Conservation (phyloP, 179 eudicot genomes). For the Silene noctiflora region DNA sequence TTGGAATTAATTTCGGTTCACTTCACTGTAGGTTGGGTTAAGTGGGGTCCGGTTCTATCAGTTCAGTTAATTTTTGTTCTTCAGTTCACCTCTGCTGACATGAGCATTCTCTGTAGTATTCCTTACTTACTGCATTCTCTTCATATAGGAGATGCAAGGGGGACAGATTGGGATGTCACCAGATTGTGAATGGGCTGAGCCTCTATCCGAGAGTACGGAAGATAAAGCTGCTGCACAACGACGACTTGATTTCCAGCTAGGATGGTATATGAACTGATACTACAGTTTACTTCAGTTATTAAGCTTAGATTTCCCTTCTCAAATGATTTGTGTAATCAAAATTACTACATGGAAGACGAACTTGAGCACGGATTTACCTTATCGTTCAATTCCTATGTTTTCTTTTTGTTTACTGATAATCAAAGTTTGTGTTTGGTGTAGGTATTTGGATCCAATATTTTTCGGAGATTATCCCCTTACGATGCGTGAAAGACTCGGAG, state of each 20-base stretch:
- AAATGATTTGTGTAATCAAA: slow-evolving; percentile 3
- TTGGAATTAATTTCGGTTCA: not conserved
- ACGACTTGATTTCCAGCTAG: slow-evolving; percentile 79
- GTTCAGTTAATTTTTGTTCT: not conserved
- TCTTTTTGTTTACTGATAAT: slow-evolving; percentile 8
- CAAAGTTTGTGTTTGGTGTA: slow-evolving; percentile 20
- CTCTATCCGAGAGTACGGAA: slow-evolving; percentile 60
- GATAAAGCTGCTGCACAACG: slow-evolving; percentile 65
- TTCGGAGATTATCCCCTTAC: slow-evolving; percentile 69
- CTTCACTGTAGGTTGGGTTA: not conserved
- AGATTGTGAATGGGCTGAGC: slow-evolving; percentile 88
- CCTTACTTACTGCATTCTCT: slow-evolving; percentile 19
- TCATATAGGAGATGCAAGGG: slow-evolving; percentile 58
- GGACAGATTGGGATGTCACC: slow-evolving; percentile 67
- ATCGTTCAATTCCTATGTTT: not conserved
- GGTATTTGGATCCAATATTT: slow-evolving; percentile 85
- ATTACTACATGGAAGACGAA: slow-evolving; percentile 2
- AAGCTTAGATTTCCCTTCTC: not conserved
- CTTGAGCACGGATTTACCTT: slow-evolving; percentile 1
- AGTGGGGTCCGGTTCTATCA: too few species aligned
- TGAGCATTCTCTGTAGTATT: slow-evolving; percentile 7
- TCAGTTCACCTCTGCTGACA: not conserved
- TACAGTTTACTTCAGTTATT: slow-evolving; percentile 5
- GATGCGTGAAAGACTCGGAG: slow-evolving; percentile 77
- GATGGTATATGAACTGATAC: slow-evolving; percentile 50